These are phyloP conservation scores for Poronia punctata DNA, from an alignment of 495 filamentous ascomycete species.

Conservation along the genomic window DNA sequence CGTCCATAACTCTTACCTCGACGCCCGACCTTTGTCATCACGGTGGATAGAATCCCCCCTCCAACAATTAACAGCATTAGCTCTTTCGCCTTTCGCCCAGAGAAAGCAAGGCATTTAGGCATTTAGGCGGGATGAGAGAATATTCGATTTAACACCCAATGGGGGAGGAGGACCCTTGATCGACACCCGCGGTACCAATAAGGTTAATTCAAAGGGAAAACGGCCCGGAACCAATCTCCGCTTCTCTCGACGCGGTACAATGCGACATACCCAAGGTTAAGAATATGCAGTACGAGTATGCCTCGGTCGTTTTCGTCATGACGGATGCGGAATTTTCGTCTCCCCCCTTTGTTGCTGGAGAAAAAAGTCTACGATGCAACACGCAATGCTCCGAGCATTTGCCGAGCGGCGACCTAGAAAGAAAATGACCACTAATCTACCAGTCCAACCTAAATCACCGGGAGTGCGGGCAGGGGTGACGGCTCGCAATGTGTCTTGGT, in stretches of 20 bases:
- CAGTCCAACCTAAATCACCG: conserved; percentile 13
- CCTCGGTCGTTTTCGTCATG: conserved; percentile 52
- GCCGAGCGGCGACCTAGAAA: conserved; percentile 34
- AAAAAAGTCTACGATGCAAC: no score
- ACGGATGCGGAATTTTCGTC: no score
- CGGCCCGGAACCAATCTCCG: conserved; percentile 16
- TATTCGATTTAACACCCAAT: neutral
- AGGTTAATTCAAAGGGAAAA: conserved; percentile 24
- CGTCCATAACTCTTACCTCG: no score
- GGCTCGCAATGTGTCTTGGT: conserved; percentile 7
- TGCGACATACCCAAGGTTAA: conserved; percentile 8
- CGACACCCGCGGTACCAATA: neutral
- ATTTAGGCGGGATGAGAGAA: conserved; percentile 5
- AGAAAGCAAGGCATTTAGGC: no score
- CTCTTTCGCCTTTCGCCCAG: no score
- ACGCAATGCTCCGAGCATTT: conserved; percentile 56
- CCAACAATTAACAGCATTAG: no score
- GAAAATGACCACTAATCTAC: conserved; percentile 40
- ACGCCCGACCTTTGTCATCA: no score
- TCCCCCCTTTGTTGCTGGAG: no score
- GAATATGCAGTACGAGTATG: conserved; percentile 4
- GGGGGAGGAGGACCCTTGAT: neutral
- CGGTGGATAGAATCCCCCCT: no score
- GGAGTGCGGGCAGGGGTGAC: conserved; percentile 13
- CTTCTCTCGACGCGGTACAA: conserved; percentile 4